Percentiles rank a stretch among this genome's conserved stretches.
phyloP scores from a whole-genome alignment of 768 basidiomycete species.

The Baorangia bicolor region DNA sequence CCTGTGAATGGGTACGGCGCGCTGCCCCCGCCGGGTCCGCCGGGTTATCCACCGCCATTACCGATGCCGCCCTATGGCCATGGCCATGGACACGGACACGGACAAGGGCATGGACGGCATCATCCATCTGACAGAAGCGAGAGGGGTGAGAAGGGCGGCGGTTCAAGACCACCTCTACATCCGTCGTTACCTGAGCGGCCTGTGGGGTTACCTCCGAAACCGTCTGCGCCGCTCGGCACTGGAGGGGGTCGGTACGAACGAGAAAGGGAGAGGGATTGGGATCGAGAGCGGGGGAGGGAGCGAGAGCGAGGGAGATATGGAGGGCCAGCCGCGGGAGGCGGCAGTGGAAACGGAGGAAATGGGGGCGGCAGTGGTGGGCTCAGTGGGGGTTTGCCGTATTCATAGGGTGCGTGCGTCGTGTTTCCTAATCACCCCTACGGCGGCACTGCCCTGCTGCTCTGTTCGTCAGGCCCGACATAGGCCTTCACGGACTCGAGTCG shows the following conservation, averaged over 20 bases:
- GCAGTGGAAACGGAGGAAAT: slow-evolving; percentile 1
- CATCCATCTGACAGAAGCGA: slow-evolving; percentile 16
- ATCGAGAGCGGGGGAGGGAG: slow-evolving; percentile 16
- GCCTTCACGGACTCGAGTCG: background rate
- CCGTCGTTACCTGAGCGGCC: slow-evolving; percentile 23
- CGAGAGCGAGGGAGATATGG: slow-evolving; percentile 21
- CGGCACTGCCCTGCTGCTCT: background rate
- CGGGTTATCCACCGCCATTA: slow-evolving; percentile 20
- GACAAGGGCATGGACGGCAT: slow-evolving; percentile 10
- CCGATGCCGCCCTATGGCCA: slow-evolving; percentile 11
- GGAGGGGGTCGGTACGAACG: slow-evolving; percentile 21
- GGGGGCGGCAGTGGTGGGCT: slow-evolving; percentile 10
- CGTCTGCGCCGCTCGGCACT: slow-evolving; percentile 11
- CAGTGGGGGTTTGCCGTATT: slow-evolving; percentile 30
- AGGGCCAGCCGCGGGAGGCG: slow-evolving; percentile 5
- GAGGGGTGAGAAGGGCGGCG: slow-evolving; percentile 8
- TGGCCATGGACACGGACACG: slow-evolving; percentile 9
- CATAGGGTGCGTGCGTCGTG: slow-evolving; percentile 15
- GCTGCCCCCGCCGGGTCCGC: slow-evolving; percentile 11
- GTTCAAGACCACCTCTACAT: slow-evolving; percentile 8
- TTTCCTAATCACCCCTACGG: background rate
- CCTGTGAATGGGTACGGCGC: slow-evolving; percentile 18
- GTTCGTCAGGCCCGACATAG: background rate
- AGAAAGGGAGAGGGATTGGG: slow-evolving; percentile 13
- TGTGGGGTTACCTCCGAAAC: slow-evolving; percentile 20